phyloP scores from a whole-genome alignment of 1,284 basidiomycete genomes.

The Trichosporon sp. region DNA sequence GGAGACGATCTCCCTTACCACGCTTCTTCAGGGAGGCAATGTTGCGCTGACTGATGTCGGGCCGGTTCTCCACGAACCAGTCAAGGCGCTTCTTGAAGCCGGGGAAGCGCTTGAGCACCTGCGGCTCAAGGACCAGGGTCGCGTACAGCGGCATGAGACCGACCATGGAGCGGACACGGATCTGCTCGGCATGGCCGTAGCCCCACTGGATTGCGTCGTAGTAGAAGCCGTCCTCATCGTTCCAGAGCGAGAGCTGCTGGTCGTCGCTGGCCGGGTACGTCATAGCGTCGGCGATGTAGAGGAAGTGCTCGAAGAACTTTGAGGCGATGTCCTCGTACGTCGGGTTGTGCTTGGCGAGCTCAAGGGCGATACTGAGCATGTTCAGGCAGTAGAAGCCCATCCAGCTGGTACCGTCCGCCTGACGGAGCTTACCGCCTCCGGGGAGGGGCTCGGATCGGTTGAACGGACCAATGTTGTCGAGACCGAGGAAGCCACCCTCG shows the following conservation, averaged over 20 bases:
- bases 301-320: conserved; percentile 79
- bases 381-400: conserved; percentile 93
- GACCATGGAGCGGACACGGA: conserved; percentile 87
- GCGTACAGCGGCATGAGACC: conserved; percentile 94
- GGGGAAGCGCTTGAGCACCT: conserved; percentile 80
- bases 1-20: conserved; percentile 77
- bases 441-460: conserved; percentile 96
- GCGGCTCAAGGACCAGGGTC: conserved; percentile 86
- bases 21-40: conserved; percentile 88
- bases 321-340: conserved; percentile 99
- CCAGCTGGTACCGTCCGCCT: conserved; percentile 97
- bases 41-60: conserved; percentile 78
- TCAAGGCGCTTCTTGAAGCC: conserved; percentile 96
- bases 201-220: conserved; percentile 94
- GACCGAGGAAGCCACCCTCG: conserved; percentile 93
- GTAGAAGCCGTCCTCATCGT: conserved; percentile 93
- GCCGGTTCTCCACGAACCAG: conserved; percentile 93
- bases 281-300: conserved; percentile 97
- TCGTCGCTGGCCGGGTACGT: conserved; percentile 73
- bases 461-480: conserved; percentile 97
- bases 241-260: conserved; percentile 81
- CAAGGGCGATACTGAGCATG: conserved; percentile 92
- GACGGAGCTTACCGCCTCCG: conserved; percentile 82
- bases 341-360: conserved; percentile 93
- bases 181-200: conserved; percentile 71